Percentiles rank a stretch among this genome's conserved stretches.
phyloP scores from a whole-genome alignment of 2,329 filamentous ascomycete genomes.

The Beauveria medogensis region DNA sequence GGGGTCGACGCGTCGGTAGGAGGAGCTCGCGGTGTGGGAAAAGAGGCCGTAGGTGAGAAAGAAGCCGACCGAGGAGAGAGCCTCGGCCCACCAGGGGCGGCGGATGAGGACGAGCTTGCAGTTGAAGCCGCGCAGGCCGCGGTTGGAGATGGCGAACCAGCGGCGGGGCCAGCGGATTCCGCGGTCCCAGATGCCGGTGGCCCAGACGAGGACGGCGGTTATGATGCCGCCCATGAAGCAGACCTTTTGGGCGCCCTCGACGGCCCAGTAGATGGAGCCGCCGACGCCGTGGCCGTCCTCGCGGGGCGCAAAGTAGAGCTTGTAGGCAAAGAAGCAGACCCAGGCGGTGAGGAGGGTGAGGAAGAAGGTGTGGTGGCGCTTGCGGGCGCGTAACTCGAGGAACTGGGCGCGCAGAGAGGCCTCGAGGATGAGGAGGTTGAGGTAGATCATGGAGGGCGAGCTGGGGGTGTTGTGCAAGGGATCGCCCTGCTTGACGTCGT shows the following conservation, averaged over 20 bases:
- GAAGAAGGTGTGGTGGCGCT: conserved; percentile 90
- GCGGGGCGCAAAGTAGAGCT: conserved; percentile 87
- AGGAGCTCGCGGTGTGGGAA: conserved; percentile 58
- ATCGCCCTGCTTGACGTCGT: conserved; percentile 47
- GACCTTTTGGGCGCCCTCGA: conserved; percentile 84
- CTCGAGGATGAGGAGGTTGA: conserved; percentile 95
- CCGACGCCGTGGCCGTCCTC: conserved; percentile 89
- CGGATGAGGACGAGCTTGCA: conserved; percentile 89
- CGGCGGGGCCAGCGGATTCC: conserved; percentile 89
- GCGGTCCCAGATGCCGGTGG: conserved; percentile 91
- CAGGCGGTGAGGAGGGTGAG: conserved; percentile 70
- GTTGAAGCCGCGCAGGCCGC: conserved; percentile 86
- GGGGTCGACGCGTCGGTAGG: conserved; percentile 71
- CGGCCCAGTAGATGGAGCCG: conserved; percentile 91
- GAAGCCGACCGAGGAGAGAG: conserved; percentile 64
- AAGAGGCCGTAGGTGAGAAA: conserved; percentile 69
- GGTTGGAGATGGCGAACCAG: conserved; percentile 84
- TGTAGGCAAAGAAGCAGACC: conserved; percentile 80
- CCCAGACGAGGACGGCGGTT: conserved; percentile 82
- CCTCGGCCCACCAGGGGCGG: conserved; percentile 72
- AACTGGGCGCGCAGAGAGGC: conserved; percentile 89
- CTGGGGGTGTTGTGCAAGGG: conserved; percentile 77
- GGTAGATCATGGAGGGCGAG: conserved; percentile 90
- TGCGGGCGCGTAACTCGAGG: conserved; percentile 76
- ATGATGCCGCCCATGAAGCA: conserved; percentile 87